A percentile compares a stretch with the other conserved stretches of the same genome.
These are phyloP conservation scores for Paraphoma chrysanthemicola DNA, from an alignment of 2,329 filamentous ascomycete species.

Conservation along the genomic window DNA sequence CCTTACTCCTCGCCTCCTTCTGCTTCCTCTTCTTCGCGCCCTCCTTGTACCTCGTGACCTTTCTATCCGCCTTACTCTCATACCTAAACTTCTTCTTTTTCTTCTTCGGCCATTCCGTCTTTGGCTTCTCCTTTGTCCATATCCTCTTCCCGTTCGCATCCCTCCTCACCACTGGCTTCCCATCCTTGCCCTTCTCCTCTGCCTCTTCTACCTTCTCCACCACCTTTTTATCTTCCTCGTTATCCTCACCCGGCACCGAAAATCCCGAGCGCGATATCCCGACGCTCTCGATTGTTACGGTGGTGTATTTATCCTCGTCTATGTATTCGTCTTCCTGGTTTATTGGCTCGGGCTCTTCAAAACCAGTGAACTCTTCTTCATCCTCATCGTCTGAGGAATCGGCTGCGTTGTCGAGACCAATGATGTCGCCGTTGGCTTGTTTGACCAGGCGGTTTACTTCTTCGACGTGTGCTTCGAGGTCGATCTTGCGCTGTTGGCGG, in stretches of 20 bases:
- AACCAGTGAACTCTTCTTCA: constrained; percentile 58
- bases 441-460: constrained; percentile 75
- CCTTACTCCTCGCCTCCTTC: constrained; percentile 62
- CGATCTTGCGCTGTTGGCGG: constrained; percentile 79
- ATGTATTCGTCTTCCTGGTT: constrained; percentile 93
- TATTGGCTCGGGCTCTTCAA: constrained; percentile 61
- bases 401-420: constrained; percentile 43
- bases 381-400: constrained; percentile 57
- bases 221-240: constrained; percentile 36
- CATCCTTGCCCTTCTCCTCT: constrained; percentile 56
- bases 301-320: constrained; percentile 95
- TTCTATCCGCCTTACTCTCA: constrained; percentile 70
- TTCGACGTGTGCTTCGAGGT: constrained; percentile 82
- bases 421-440: constrained; percentile 59
- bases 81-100: constrained; percentile 94
- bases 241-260: constrained; percentile 57
- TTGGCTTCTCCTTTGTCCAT: constrained; percentile 62
- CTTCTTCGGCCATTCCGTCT: constrained; percentile 65
- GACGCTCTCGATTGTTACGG: constrained; percentile 91
- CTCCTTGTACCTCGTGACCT: constrained; percentile 60
- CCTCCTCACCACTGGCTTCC: constrained; percentile 24
- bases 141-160: constrained; percentile 51
- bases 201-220: constrained; percentile 23
- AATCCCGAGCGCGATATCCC: constrained; percentile 78
- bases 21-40: constrained; percentile 73